These are phyloP conservation scores for Oxyria digyna DNA, from an alignment of 148 eudicot genomes.

Conservation along the genomic window DNA sequence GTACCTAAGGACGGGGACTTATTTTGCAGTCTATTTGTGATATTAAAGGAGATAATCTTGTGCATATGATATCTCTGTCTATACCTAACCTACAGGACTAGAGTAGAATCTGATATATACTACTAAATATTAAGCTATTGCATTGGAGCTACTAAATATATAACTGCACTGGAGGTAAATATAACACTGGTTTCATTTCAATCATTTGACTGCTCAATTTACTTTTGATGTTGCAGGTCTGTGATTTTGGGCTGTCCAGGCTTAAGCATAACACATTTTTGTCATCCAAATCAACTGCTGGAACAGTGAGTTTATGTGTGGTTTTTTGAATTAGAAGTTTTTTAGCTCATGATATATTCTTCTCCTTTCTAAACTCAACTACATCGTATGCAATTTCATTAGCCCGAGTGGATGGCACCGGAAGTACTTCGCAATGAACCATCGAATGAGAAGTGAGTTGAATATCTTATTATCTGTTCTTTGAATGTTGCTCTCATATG, in stretches of 20 bases:
- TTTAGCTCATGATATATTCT: background rate
- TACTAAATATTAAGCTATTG: too few relatives aligned
- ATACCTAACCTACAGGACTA: background rate
- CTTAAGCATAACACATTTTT: constrained; percentile 90
- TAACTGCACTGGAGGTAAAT: too few relatives aligned
- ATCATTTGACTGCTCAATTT: background rate
- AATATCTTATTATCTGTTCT: background rate
- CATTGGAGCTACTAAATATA: too few relatives aligned
- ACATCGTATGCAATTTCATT: constrained; percentile 13
- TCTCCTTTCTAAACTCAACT: constrained; percentile 11
- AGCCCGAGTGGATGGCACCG: constrained; percentile 99
- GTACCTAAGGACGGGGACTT: background rate
- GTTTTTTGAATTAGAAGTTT: background rate
- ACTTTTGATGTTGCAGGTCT: constrained; percentile 36
- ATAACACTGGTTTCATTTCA: background rate
- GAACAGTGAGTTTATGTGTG: constrained; percentile 1
- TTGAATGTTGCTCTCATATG: background rate
- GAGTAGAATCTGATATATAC: too few relatives aligned
- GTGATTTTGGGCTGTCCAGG: constrained; percentile 93
- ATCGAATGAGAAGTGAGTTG: constrained; percentile 92
- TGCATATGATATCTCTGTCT: background rate
- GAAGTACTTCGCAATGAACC: constrained; percentile 98
- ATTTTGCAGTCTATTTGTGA: background rate
- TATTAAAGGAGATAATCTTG: background rate
- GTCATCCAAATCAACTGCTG: constrained; percentile 17